Percentiles rank a stretch among this genome's conserved stretches.
Conservation (phyloP, 2,329 filamentous ascomycete genomes). For the Rutstroemia sydowiana region DNA sequence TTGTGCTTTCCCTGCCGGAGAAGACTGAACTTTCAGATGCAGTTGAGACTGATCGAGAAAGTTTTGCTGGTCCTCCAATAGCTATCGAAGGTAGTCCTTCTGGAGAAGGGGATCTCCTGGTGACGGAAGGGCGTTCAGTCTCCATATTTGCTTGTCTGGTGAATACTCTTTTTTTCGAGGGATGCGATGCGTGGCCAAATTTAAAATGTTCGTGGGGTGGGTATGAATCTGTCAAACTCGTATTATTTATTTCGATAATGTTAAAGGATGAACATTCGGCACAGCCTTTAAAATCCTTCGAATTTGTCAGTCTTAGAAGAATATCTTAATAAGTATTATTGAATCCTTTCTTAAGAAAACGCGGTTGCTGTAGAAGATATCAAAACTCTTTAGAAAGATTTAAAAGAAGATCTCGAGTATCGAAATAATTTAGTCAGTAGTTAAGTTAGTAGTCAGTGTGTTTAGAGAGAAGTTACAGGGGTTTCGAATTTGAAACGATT, state of each 20-base stretch:
- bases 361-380: too few species aligned
- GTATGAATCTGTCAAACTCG: too few species aligned
- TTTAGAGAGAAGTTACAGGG: too few species aligned
- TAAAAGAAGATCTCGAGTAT: too few species aligned
- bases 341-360: too few species aligned
- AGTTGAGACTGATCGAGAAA: conserved; percentile 59
- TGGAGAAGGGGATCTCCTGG: conserved; percentile 51
- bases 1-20: conserved; percentile 36
- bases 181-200: not conserved
- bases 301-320: not conserved
- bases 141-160: not conserved
- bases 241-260: not conserved
- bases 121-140: conserved; percentile 25
- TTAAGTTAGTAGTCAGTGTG: too few species aligned
- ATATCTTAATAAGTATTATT: too few species aligned
- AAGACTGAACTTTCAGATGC: conserved; percentile 41
- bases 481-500: too few species aligned
- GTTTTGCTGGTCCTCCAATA: conserved; percentile 48
- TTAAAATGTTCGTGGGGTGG: not conserved
- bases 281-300: not conserved
- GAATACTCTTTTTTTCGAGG: not conserved
- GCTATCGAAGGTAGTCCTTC: conserved; percentile 56
- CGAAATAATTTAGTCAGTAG: too few species aligned
- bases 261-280: not conserved
- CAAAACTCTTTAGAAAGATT: too few species aligned